Conservation (phyloP, 2,329 filamentous ascomycete genomes). For the Penicillium palitans region DNA sequence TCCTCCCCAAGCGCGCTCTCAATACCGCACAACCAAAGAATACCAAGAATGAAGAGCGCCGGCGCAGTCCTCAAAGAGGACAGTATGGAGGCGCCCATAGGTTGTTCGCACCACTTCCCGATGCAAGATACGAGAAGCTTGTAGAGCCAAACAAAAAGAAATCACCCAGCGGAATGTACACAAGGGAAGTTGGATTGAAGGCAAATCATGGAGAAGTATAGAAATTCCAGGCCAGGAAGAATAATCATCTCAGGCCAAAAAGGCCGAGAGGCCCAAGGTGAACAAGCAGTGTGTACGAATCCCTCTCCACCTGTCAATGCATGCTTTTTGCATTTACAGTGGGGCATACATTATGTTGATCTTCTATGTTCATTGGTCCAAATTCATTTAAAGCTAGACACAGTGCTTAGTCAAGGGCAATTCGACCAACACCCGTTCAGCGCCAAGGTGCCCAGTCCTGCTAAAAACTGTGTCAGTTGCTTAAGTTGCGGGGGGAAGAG, state of each 20-base stretch:
- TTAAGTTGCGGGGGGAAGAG: slow-evolving; percentile 1
- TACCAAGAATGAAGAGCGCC: slow-evolving; percentile 17
- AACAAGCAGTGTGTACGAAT: slow-evolving; percentile 3
- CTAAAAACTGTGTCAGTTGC: not conserved
- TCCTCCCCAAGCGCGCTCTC: slow-evolving; percentile 28
- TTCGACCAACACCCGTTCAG: not conserved
- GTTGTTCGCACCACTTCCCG: slow-evolving; percentile 28
- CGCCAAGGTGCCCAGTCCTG: slow-evolving; percentile 4
- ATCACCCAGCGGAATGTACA: not conserved
- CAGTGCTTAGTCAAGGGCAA: not conserved
- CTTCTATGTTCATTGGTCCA: not conserved
- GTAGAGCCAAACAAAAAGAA: slow-evolving; percentile 3
- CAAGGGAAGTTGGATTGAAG: not conserved
- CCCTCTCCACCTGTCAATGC: slow-evolving; percentile 5
- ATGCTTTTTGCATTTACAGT: not conserved
- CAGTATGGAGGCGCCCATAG: slow-evolving; percentile 27
- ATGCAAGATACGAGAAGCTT: not conserved
- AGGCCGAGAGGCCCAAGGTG: not conserved
- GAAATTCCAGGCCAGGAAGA: not conserved
- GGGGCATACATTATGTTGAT: not conserved
- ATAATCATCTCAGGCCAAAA: not conserved
- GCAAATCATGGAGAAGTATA: not conserved
- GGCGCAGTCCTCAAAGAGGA: slow-evolving; percentile 15
- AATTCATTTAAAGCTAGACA: not conserved
- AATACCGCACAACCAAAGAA: slow-evolving; percentile 23